phyloP scores from a whole-genome alignment of 2,329 filamentous ascomycete species.

The Pestalotiopsis sp. region DNA sequence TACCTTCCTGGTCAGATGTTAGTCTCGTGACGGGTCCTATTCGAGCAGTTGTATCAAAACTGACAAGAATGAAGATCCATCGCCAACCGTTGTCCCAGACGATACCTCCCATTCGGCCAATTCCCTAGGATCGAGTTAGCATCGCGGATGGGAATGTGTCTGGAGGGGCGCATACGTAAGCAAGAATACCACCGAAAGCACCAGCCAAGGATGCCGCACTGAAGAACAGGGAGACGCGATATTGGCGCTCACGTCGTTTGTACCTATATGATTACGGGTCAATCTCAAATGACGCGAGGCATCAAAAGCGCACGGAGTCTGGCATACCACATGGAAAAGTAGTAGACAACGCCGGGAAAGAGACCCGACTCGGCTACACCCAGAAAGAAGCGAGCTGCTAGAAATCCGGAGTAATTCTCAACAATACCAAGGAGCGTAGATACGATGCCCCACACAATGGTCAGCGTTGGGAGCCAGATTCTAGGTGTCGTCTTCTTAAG shows the following conservation, averaged over 20 bases:
- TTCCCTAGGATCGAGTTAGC: slow-evolving; percentile 42
- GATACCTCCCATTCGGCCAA: slow-evolving; percentile 55
- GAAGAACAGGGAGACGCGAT: slow-evolving; percentile 59
- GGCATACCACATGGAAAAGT: slow-evolving; percentile 54
- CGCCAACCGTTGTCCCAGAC: slow-evolving; percentile 57
- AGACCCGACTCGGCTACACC: slow-evolving; percentile 57
- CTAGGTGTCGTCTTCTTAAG: slow-evolving; percentile 62
- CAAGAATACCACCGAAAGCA: slow-evolving; percentile 59
- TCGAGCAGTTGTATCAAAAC: slow-evolving; percentile 12
- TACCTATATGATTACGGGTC: slow-evolving; percentile 45
- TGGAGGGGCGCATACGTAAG: slow-evolving; percentile 44
- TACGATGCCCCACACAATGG: slow-evolving; percentile 58
- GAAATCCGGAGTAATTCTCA: slow-evolving; percentile 52
- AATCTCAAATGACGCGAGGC: too few relatives aligned
- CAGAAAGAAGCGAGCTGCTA: slow-evolving; percentile 57
- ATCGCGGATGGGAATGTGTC: neutral
- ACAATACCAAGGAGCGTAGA: slow-evolving; percentile 55
- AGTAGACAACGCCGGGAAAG: slow-evolving; percentile 54
- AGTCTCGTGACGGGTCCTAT: neutral
- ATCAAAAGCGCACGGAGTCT: neutral
- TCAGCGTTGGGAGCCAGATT: slow-evolving; percentile 61
- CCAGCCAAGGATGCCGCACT: slow-evolving; percentile 57
- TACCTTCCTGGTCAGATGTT: slow-evolving; percentile 48
- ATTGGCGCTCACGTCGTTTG: slow-evolving; percentile 55
- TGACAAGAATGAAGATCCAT: slow-evolving; percentile 64